Percentiles rank a stretch among this genome's conserved stretches.
phyloP scores from a whole-genome alignment of 768 basidiomycete species.

The Suillus subalutaceus region DNA sequence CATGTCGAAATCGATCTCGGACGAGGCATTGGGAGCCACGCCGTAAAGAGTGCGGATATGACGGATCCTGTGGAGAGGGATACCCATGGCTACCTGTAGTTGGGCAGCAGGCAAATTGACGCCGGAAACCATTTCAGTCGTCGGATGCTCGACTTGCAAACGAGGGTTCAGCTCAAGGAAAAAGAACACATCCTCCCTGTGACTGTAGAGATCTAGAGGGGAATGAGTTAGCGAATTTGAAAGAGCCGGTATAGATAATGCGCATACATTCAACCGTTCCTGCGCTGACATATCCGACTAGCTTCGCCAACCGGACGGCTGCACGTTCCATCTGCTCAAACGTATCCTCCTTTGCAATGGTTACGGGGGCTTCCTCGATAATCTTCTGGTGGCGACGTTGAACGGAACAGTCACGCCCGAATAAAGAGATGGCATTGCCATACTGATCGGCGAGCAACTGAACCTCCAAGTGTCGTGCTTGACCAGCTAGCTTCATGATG shows the following conservation, averaged over 20 bases:
- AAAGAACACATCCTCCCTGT: constrained; percentile 90
- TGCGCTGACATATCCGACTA: constrained; percentile 98
- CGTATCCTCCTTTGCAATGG: constrained; percentile 88
- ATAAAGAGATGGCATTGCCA: constrained; percentile 97
- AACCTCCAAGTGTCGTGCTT: constrained; percentile 96
- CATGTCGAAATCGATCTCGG: constrained; percentile 98
- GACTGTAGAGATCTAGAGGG: constrained; percentile 85
- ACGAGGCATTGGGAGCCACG: constrained; percentile 83
- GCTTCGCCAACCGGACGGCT: constrained; percentile 97
- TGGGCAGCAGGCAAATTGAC: constrained; percentile 98
- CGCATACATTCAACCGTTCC: constrained; percentile 94
- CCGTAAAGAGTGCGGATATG: constrained; percentile 97
- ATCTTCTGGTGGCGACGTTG: constrained; percentile 99
- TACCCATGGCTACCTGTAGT: constrained; percentile 97
- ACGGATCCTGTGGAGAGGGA: constrained; percentile 92
- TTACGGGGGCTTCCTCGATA: constrained; percentile 99
- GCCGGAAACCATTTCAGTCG: constrained; percentile 99
- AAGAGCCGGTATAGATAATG: constrained; percentile 13
- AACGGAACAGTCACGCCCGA: constrained; percentile 99
- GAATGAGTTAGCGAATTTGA: constrained; percentile 12
- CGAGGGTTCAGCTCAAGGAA: constrained; percentile 99
- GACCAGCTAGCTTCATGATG: constrained; percentile 99
- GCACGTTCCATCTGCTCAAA: constrained; percentile 99
- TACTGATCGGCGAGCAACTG: constrained; percentile 99
- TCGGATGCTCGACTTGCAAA: constrained; percentile 99